Evolutionary conservation across 371 early-diverging fungal genomes (phyloP).

Genomic region (Nosema muscidifuracis): DNA sequence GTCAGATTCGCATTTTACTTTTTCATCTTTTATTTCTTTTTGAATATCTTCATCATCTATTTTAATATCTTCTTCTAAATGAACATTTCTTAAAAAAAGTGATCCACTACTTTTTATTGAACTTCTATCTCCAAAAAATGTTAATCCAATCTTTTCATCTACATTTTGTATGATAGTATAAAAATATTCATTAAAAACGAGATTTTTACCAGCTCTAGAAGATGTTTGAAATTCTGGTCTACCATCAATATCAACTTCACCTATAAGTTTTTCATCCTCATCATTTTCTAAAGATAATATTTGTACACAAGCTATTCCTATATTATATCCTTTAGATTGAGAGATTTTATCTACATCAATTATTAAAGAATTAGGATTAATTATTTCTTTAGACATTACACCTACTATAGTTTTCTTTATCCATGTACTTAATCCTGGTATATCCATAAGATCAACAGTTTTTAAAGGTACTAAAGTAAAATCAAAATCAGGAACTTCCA

Average conservation of each 20-base stretch:
- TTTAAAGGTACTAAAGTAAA: conserved; percentile 78
- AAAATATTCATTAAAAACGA: conserved; percentile 55
- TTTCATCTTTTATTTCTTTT: not conserved
- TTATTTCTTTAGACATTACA: conserved; percentile 38
- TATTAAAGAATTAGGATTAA: conserved; percentile 59
- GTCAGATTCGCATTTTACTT: too few relatives aligned
- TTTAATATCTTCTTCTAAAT: not conserved
- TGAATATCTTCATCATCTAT: conserved; percentile 6
- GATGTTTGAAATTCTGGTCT: conserved; percentile 27
- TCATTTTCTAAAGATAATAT: conserved; percentile 40
- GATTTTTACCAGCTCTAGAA: conserved; percentile 23
- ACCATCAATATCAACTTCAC: conserved; percentile 50
- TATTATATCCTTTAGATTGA: conserved; percentile 40
- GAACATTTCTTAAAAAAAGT: conserved; percentile 46
- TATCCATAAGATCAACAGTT: conserved; percentile 72
- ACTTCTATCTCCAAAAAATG: conserved; percentile 8
- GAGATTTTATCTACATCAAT: conserved; percentile 57
- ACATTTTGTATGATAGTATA: conserved; percentile 53
- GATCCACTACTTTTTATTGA: conserved; percentile 22
- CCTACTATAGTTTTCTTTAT: conserved; percentile 60
- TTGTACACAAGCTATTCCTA: conserved; percentile 61
- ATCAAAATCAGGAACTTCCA: conserved; percentile 77
- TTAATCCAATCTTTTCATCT: conserved; percentile 42
- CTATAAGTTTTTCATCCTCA: conserved; percentile 20
- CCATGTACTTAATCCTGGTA: conserved; percentile 64